Evolutionary conservation across 2,329 filamentous ascomycete genomes (phyloP), one percentile per base, ranked within the genome.

Genomic region (Clonostachys rhizophaga): DNA sequence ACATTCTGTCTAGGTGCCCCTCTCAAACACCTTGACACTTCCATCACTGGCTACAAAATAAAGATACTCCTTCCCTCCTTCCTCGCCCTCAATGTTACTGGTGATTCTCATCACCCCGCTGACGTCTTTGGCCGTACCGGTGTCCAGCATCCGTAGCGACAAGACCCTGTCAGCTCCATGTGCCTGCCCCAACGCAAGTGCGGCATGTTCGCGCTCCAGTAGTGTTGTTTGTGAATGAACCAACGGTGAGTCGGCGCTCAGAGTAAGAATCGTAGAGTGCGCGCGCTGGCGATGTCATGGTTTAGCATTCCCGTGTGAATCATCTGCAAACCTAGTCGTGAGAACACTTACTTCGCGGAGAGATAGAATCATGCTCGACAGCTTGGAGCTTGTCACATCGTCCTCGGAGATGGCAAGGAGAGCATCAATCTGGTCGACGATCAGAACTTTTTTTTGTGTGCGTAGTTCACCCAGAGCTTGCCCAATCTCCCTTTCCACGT

Each of bases 51-150:
- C 81, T 33, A 96, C 82, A 59, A 87, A 83, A 70, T 95, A 96
- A 61, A 96, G 59, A 59, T 87, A 78, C 68, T 96, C 92, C 59
- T 87, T 78, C 68, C 96, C 92, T 51, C 75, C 82, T 56, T 88
- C 76, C 30, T 59, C 58, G 5, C 84, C 84, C 41, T 76, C 74
- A 30, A 30, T 30, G 24, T 30, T 30, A 30, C 24, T 30, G 16
- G 87, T 91, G 44, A 94, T 75, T 54, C 91, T 79, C 52, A 96
- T 59, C 40, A 96, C 90, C 4, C 92, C 92, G 67, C 89, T 95
- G 34, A 97, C 89, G 66, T 96, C 92, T 61, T 79, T 85, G 52
- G 92, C 91, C n/a, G 84, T 84, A 1, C 92, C 92, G 0, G 91
- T 95, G 59, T 95, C 91, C 50, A 97, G 66, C 58, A 85, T 76